phyloP scores from a whole-genome alignment of 768 basidiomycete species.

The Melanogaster broomeanus region DNA sequence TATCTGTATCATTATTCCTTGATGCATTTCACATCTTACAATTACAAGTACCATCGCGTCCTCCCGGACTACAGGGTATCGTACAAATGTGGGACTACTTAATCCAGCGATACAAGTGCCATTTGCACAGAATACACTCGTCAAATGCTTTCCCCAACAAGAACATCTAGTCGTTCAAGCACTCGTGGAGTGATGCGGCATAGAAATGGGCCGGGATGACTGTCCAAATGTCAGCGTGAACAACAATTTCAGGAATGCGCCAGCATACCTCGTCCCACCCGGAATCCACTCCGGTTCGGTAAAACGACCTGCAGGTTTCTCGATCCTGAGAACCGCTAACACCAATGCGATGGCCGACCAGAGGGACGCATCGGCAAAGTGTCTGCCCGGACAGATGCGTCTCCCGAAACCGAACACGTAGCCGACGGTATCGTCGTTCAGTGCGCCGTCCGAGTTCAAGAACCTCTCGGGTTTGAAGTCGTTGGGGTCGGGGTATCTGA shows the following conservation, averaged over 20 bases:
- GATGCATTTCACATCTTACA: not conserved
- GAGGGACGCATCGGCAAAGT: slow-evolving; percentile 5
- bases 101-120: too few species aligned
- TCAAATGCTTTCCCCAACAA: not conserved
- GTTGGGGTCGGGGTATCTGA: slow-evolving; percentile 35
- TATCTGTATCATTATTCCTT: not conserved
- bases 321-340: not conserved
- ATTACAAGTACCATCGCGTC: too few species aligned
- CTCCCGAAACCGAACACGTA: slow-evolving; percentile 6
- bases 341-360: slow-evolving; percentile 1
- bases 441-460: slow-evolving; percentile 11
- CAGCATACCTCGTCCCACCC: not conserved
- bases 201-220: not conserved
- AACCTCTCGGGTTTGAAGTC: slow-evolving; percentile 40
- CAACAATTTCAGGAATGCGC: not conserved
- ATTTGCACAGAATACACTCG: not conserved
- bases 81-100: not conserved
- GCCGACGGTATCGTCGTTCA: slow-evolving; percentile 2
- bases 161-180: not conserved
- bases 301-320: not conserved
- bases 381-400: slow-evolving; percentile 1
- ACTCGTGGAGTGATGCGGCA: not conserved
- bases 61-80: not conserved
- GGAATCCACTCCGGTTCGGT: not conserved
- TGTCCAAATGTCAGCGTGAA: not conserved